A percentile compares a stretch with the other conserved stretches of the same genome.
phyloP scores from a whole-genome alignment of 805 yeast genomes.

The Pichia phayaonensis region DNA sequence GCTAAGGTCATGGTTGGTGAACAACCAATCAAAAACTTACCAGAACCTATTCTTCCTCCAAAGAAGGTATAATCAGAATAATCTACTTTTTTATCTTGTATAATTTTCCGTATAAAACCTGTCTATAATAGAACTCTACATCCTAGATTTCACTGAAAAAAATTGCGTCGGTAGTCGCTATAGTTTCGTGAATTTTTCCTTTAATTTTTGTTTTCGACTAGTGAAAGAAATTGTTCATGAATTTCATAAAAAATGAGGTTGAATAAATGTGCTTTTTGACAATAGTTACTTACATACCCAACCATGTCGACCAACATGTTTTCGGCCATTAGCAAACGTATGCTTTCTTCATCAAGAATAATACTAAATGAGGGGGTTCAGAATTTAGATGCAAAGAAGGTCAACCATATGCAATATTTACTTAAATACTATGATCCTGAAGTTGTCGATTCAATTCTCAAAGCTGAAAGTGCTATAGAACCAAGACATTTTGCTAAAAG shows the following conservation, averaged over 20 bases:
- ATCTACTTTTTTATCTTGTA: not conserved
- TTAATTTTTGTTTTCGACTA: not conserved
- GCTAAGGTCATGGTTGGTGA: conserved; percentile 17
- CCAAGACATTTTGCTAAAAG: conserved; percentile 52
- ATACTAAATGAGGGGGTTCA: conserved; percentile 6
- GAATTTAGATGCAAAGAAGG: conserved; percentile 19
- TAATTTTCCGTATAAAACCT: not conserved
- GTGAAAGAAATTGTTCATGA: not conserved
- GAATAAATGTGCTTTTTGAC: not conserved
- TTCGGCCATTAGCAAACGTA: conserved; percentile 9
- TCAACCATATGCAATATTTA: conserved; percentile 46
- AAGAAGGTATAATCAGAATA: conserved; percentile 3
- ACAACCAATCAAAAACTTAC: conserved; percentile 16
- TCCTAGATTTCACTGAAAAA: not conserved
- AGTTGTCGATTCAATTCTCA: conserved; percentile 69
- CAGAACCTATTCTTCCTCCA: conserved; percentile 15
- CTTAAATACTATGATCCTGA: conserved; percentile 76
- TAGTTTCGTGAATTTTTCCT: not conserved
- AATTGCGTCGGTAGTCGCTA: conserved; percentile 1
- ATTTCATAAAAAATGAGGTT: not conserved
- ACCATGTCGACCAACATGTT: not conserved
- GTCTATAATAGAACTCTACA: not conserved
- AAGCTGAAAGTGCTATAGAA: conserved; percentile 68
- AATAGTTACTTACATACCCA: not conserved
- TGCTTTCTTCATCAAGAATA: conserved; percentile 13